Conservation (phyloP, 2,329 filamentous ascomycete species). For the Hansfordia pulvinata region DNA sequence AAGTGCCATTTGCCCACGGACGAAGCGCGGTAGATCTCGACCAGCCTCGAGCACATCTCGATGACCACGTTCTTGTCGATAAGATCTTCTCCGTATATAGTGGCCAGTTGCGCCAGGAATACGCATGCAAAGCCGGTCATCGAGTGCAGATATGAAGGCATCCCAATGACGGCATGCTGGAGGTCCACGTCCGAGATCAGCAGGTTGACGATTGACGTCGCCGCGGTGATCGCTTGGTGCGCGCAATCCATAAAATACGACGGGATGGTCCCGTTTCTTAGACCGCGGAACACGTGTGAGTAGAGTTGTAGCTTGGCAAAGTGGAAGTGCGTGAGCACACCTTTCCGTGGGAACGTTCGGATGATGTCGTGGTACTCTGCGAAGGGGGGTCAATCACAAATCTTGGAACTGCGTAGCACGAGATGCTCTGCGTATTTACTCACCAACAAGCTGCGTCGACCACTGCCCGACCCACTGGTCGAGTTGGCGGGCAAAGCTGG, state of each 20-base stretch:
- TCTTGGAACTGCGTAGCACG: no score
- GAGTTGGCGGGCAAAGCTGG: constrained; percentile 17
- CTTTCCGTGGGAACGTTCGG: constrained; percentile 25
- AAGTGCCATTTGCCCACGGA: constrained; percentile 29
- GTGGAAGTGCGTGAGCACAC: constrained; percentile 22
- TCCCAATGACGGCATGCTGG: constrained; percentile 23
- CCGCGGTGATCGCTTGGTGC: constrained; percentile 19
- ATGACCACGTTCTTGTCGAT: constrained; percentile 22
- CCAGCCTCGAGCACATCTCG: constrained; percentile 21
- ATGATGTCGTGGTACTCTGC: constrained; percentile 24
- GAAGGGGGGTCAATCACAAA: no score
- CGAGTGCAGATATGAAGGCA: constrained; percentile 35
- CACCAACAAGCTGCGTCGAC: constrained; percentile 16
- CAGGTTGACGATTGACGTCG: constrained; percentile 28
- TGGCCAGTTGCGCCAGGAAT: constrained; percentile 32
- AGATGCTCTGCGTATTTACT: no score
- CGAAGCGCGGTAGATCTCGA: constrained; percentile 23
- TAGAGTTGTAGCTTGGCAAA: constrained; percentile 27
- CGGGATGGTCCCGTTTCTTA: constrained; percentile 18
- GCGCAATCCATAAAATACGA: constrained; percentile 20
- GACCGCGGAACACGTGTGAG: constrained; percentile 25
- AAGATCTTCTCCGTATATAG: constrained; percentile 23
- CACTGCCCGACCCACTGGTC: constrained; percentile 23
- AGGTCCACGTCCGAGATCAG: constrained; percentile 27
- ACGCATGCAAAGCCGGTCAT: constrained; percentile 40